Percentiles rank a stretch among this genome's conserved stretches.
These are phyloP conservation scores for Tylopilus cervinicoccineus DNA, from an alignment of 768 basidiomycete genomes.

Conservation along the genomic window DNA sequence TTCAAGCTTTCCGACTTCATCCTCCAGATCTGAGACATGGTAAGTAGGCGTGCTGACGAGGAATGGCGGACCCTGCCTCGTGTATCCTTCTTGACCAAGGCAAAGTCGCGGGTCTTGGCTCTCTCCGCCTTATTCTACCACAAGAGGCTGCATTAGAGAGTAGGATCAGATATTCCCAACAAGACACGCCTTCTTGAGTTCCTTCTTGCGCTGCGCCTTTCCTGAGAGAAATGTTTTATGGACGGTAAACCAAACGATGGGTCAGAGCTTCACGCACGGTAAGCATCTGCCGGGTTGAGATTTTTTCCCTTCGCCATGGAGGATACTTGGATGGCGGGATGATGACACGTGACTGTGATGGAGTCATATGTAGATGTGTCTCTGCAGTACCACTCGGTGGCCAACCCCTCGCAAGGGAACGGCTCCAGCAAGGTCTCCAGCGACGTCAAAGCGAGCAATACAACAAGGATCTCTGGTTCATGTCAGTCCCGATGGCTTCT, in stretches of 20 bases:
- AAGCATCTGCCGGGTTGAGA: conserved; percentile 92
- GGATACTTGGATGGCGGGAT: background rate
- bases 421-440: conserved; percentile 26
- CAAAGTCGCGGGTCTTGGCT: conserved; percentile 77
- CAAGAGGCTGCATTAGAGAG: conserved; percentile 22
- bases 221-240: conserved; percentile 43
- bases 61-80: conserved; percentile 44
- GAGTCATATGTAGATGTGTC: conserved; percentile 22
- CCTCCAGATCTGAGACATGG: conserved; percentile 62
- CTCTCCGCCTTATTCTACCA: conserved; percentile 90
- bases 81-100: conserved; percentile 94
- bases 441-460: conserved; percentile 6
- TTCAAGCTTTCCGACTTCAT: conserved; percentile 70
- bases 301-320: conserved; percentile 82
- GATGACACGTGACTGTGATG: conserved; percentile 24
- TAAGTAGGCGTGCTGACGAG: conserved; percentile 2
- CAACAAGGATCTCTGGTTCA: conserved; percentile 16
- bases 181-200: conserved; percentile 76
- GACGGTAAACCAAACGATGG: background rate
- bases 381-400: conserved; percentile 14
- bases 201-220: conserved; percentile 90
- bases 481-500: conserved; percentile 28
- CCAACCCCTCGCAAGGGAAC: conserved; percentile 49
- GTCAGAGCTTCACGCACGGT: conserved; percentile 49
- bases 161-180: conserved; percentile 11